Percentiles rank a stretch among this genome's conserved stretches.
phyloP scores from a whole-genome alignment of 2,329 filamentous ascomycete species.

The Sarocladiaceae sp. region DNA sequence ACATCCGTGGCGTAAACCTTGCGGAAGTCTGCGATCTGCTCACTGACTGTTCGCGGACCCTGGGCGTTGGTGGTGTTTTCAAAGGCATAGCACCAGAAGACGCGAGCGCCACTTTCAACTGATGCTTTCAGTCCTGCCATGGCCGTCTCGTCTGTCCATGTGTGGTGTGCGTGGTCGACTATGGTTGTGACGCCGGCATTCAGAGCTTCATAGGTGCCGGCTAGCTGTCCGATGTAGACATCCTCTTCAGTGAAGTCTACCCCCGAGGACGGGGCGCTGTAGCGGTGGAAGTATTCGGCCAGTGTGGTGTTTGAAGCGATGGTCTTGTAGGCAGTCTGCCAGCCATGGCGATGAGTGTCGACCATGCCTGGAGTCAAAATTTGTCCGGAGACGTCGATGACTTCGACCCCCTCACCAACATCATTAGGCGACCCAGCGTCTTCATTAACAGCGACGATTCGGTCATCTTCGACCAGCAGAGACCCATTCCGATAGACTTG shows the following conservation, averaged over 20 bases:
- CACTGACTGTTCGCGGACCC: not conserved
- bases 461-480: conserved; percentile 31
- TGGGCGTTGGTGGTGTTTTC: conserved; percentile 20
- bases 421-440: conserved; percentile 14
- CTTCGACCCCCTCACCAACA: not conserved
- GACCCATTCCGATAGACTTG: conserved; percentile 33
- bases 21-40: conserved; percentile 11
- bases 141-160: conserved; percentile 33
- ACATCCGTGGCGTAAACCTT: not conserved
- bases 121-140: conserved; percentile 39
- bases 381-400: conserved; percentile 42
- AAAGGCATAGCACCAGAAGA: conserved; percentile 40
- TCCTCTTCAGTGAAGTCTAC: conserved; percentile 33
- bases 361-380: conserved; percentile 51
- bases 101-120: conserved; percentile 36
- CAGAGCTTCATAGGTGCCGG: conserved; percentile 43
- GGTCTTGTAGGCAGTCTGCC: conserved; percentile 51
- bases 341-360: conserved; percentile 49
- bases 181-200: conserved; percentile 46
- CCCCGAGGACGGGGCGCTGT: conserved; percentile 26
- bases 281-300: conserved; percentile 39
- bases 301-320: conserved; percentile 44
- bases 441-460: conserved; percentile 26
- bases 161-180: conserved; percentile 47
- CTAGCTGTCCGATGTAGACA: conserved; percentile 39